Conservation (phyloP, 257 asterid species). For the Solanum lignicaule region DNA sequence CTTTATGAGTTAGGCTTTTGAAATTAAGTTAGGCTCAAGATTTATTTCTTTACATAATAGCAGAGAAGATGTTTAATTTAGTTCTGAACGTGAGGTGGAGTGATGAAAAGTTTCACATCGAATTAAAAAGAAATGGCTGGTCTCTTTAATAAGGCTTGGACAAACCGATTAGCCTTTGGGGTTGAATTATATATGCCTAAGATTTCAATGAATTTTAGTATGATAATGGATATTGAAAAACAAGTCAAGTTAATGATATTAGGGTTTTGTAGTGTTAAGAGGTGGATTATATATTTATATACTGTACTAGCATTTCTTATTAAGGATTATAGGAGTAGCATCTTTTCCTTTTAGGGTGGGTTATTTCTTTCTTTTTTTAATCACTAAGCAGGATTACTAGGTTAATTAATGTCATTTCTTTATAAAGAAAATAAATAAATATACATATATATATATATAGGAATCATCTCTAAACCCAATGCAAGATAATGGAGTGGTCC, state of each 20-base stretch:
- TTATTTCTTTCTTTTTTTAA: not conserved
- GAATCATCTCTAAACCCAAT: not conserved
- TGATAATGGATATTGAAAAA: not conserved
- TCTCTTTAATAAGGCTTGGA: no score
- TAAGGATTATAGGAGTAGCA: not conserved
- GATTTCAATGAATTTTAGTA: not conserved
- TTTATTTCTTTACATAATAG: not conserved
- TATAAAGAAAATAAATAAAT: not conserved
- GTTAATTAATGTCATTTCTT: not conserved
- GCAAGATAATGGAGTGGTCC: not conserved
- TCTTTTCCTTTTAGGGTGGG: not conserved
- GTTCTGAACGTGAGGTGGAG: accelerated
- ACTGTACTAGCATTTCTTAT: not conserved
- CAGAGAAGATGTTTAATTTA: not conserved
- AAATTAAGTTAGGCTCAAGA: not conserved
- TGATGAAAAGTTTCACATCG: not conserved
- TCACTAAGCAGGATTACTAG: not conserved
- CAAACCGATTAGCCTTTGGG: not conserved
- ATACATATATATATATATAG: not conserved
- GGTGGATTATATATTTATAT: not conserved
- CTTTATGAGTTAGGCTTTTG: no score
- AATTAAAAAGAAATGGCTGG: not conserved
- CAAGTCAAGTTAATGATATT: not conserved
- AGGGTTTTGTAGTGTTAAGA: not conserved
- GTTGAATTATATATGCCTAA: not conserved